Base-by-base conservation (phyloP, 2,329 filamentous ascomycete species). In the Rutstroemia sp. region DNA sequence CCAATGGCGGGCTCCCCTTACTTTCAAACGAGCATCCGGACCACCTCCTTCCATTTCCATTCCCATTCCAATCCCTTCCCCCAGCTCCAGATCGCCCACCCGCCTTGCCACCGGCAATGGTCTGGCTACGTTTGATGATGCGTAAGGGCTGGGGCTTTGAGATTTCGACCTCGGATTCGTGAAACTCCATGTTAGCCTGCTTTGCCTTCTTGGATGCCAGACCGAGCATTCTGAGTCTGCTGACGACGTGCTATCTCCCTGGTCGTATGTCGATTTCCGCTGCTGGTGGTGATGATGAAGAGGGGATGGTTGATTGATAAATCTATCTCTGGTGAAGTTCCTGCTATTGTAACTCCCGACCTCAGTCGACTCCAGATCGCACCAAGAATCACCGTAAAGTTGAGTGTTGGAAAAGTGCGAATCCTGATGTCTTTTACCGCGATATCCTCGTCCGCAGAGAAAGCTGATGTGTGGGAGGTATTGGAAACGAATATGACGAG, bases 101-200 rank as follows among this genome's bases (percentile, higher is more conserved):
- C 56, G 64, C 21, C 46, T 60, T 53, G 58, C 64, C 59, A 59
- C 63, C 51, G 61, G 64, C 48, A 54, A 69, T 58, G 67, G 61
- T 65, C 54, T 63, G 61, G 64, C 60, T 61, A 68, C 70, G 69
- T 64, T 80, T 82, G 63, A 75, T 66, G 63, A 82, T 78, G 42
- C 76, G 74, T 37, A 82, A 66, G 10, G 80, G 80, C 34, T 21
- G 71, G 71, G 17, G 78, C 75, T 56, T 62, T 63, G 42, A 65
- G 39, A 42, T 42, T 42, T 34, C 56, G 51, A 68, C 64, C 60
- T 70, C 68, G 58, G 66, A 55, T 59, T 69, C 58, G 64, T 65
- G 60, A 67, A 72, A 60, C 63, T 70, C 71, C 65, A 69, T 56
- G 51, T 62, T 54, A 68, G 63, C 16, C 61, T 68, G 53, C 50